These are phyloP conservation scores for Lumnitzera littorea DNA, from an alignment of 345 rosid species.

Conservation along the genomic window DNA sequence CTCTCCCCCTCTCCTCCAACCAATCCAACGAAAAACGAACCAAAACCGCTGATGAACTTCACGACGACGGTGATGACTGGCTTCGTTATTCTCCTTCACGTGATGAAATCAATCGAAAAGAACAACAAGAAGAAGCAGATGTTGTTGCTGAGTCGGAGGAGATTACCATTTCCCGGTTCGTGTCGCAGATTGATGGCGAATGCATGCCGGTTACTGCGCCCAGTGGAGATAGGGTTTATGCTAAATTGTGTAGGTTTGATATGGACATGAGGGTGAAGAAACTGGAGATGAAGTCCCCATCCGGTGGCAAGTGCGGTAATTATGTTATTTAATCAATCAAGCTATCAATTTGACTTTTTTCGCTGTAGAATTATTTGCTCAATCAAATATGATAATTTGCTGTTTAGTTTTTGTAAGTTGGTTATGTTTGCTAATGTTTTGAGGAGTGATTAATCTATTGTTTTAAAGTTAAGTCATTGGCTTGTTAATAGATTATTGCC, in stretches of 20 bases:
- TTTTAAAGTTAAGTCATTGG: too few species aligned
- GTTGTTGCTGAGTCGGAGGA: conserved; percentile 31
- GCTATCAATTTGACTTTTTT: too few species aligned
- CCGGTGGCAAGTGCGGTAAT: conserved; percentile 31
- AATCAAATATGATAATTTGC: too few species aligned
- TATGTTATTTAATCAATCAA: too few species aligned
- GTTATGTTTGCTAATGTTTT: too few species aligned
- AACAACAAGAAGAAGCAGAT: conserved; percentile 14
- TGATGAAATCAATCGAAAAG: conserved; percentile 12
- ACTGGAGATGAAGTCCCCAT: conserved; percentile 32
- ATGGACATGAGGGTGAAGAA: conserved; percentile 32
- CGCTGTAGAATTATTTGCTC: too few species aligned
- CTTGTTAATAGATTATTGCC: too few species aligned
- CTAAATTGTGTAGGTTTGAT: conserved; percentile 46
- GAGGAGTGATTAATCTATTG: too few species aligned
- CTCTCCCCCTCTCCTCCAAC: conserved; percentile 18
- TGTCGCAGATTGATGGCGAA: conserved; percentile 75
- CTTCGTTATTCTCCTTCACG: conserved; percentile 42
- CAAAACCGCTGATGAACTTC: conserved; percentile 19
- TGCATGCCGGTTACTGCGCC: conserved; percentile 81
- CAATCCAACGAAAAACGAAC: conserved; percentile 44
- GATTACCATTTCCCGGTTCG: conserved; percentile 51
- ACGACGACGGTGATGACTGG: conserved; percentile 51
- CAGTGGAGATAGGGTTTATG: conserved; percentile 81
- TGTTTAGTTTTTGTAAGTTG: too few species aligned